Evolutionary conservation across 2,329 filamentous ascomycete species (phyloP).

Genomic region (Apiospora marii): DNA sequence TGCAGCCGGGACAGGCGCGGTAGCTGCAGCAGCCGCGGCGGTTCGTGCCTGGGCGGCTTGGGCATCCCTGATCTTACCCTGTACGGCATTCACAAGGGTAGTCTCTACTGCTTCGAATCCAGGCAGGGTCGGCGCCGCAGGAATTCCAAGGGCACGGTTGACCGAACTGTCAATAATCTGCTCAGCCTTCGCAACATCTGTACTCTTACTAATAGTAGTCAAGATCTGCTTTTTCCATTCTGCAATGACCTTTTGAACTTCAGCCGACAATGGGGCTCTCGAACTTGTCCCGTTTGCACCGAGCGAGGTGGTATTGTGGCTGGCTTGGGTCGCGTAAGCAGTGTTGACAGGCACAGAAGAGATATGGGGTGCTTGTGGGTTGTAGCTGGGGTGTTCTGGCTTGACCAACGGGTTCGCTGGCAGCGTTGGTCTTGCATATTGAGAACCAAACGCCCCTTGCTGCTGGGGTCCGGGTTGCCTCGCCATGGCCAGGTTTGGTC

Average conservation of each 20-base stretch:
- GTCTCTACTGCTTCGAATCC: slow-evolving; percentile 40
- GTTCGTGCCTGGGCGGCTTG: slow-evolving; percentile 32
- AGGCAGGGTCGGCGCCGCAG: slow-evolving; percentile 36
- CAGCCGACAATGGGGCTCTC: slow-evolving; percentile 35
- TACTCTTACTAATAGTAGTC: slow-evolving; percentile 38
- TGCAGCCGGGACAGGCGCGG: background rate
- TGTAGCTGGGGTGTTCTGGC: slow-evolving; percentile 32
- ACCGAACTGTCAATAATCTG: slow-evolving; percentile 43
- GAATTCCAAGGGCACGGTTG: slow-evolving; percentile 39
- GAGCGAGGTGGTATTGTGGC: slow-evolving; percentile 26
- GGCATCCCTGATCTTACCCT: slow-evolving; percentile 42
- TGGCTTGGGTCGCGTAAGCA: slow-evolving; percentile 26
- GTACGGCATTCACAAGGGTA: slow-evolving; percentile 39
- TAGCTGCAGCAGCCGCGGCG: slow-evolving; percentile 20
- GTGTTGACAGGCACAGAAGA: slow-evolving; percentile 30
- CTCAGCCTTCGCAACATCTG: slow-evolving; percentile 39
- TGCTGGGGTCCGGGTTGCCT: slow-evolving; percentile 30
- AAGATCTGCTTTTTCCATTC: slow-evolving; percentile 43
- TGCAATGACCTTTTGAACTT: slow-evolving; percentile 41
- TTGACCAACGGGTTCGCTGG: slow-evolving; percentile 36
- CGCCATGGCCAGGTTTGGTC: slow-evolving; percentile 12
- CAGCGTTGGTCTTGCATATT: slow-evolving; percentile 42
- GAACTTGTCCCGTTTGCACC: slow-evolving; percentile 26
- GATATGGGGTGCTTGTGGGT: slow-evolving; percentile 32
- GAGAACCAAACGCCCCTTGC: slow-evolving; percentile 43